Evolutionary conservation across 2,329 filamentous ascomycete genomes (phyloP), one percentile per base, ranked within the genome.

Genomic region (Clonostachys rhizophaga): DNA sequence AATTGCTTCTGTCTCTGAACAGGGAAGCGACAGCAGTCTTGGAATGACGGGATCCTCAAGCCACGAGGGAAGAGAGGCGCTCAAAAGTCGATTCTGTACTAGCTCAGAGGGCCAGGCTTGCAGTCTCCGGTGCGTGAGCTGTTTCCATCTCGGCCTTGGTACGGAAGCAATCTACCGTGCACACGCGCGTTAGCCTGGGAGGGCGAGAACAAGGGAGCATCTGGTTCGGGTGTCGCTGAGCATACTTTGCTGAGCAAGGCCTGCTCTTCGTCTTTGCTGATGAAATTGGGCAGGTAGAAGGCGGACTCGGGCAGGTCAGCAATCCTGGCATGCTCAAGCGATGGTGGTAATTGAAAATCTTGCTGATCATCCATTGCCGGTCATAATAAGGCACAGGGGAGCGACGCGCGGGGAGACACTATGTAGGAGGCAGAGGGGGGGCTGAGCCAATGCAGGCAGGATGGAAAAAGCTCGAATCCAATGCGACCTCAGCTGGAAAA

Each of bases 41-140:
- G 79, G 66, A 44, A 94, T 67, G 42, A 95, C 72, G 4, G 90
- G 89, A 1, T 78, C 70, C 35, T 76, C 68, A 6, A 97, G 82
- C 84, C 89, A 97, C 6, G 69, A 44, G 13, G 92, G 91, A 7
- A 97, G 74, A 7, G 84, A 76, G 4, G 84, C 76, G 45, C 85
- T 83, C 20, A 97, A 75, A 2, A 99, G 79, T 14, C 81, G 86
- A 63, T 96, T 79, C 46, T 83, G 80, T 35, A 89, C 86, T 10
- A 97, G 80, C 48, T 89, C 81, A 3, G 89, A 94, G 2, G 92
- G 94, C 78, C 91, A 90, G 1, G 89, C 89, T 74, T 97, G 91
- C 1, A 99, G 81, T 40, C 92, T 86, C 47, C 94, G 87, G 64
- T 91, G 89, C n/a, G 86, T 83, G 47, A 99, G 84, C 44, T 86